Base-by-base conservation (phyloP, 768 basidiomycete species). In the Boletales sp. region DNA sequence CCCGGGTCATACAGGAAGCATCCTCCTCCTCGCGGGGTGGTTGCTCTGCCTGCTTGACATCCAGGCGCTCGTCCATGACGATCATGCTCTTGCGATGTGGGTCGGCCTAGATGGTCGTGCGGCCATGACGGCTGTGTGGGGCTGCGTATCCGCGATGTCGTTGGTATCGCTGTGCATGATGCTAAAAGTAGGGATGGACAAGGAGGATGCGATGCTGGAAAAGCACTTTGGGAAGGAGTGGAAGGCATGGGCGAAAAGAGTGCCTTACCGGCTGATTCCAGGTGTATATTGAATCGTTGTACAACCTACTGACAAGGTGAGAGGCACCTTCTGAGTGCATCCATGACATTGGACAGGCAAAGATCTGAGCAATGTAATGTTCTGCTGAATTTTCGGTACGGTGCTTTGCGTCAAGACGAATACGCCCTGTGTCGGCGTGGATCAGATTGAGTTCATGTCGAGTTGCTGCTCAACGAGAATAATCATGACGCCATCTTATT, bases 1-100 rank as follows among this genome's bases (percentile, higher is more conserved):
- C 51, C 69, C 69, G 6, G 60, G 59, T 17, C 69, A 70, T 37
- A 57, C 56, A 1, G 67, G 47, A 3, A 7, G 1, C 0, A 0
- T 45, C 0, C 15, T 4, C 8, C 13, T 52, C 21, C 18, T 8
- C 4, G 0, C 45, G 0, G 63, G 64, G 0, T 37, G 34, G 29
- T 2, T 51, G 0, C 11, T 56, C 1, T 56, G 51, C 12, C 11
- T 50, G 15, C 18, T 58, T n/a, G 55, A 56, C 18, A 43, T 17
- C 5, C 19, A 15, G n/a, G n/a, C 15, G 3, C 10, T 18, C 37
- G 10, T 38, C 14, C 15, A 9, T 38, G 17, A 18, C 18, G 19
- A 11, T 21, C 21, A 21, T 21, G 21, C 4, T 21, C 21, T 21
- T 14, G 37, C 29, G 13, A 14, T 1, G 11, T 27, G 14, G 13